Base-by-base conservation (phyloP, 108 stramenopile genomes). In the Cyclotella baltica region DNA sequence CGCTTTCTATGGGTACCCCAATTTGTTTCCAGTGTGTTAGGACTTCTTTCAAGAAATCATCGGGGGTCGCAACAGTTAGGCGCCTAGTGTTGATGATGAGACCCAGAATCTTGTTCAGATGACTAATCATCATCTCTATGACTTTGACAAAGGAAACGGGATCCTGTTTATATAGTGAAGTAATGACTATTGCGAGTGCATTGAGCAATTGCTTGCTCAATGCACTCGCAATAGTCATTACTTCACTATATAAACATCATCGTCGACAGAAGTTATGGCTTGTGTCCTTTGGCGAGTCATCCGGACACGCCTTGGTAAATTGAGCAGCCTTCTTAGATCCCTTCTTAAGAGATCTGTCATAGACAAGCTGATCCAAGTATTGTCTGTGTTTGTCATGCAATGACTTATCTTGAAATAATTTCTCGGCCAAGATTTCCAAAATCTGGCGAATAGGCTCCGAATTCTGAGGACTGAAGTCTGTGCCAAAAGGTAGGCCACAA, bases 61-160 rank as follows among this genome's bases (percentile, higher is more conserved):
- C 6, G 6, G 40, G 40, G 6, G 40, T 43, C 40, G 10, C 40
- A 11, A 13, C 40, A 43, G 53, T 55, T 27, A 67, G 19, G 0
- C 4, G 4, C 5, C 43, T 38, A 0, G 65, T 67, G 25, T 67
- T 30, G 23, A 67, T 9, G 40, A 46, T 43, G 27, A 46, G 1
- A 11, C 65, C 65, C 4, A 67, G 46, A 6, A 67, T 43, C 23
- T 67, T 67, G 27, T 67, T 67, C 6, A 23, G 28, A 13, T 43
- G 13, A 13, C 40, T 43, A 6, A 43, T 13, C 40, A 43, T 11
- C 40, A 43, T 11, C 13, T 43, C 40, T 43, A 43, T 43, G 6
- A 43, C 13, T 13, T 43, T 43, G 40, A 11, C 40, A 13, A 43
- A 43, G 40, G 40, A 43, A 13, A 43, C 40, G 10, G 40, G 40